phyloP scores from a whole-genome alignment of 2,329 filamentous ascomycete species.

The Beauveria sp. region DNA sequence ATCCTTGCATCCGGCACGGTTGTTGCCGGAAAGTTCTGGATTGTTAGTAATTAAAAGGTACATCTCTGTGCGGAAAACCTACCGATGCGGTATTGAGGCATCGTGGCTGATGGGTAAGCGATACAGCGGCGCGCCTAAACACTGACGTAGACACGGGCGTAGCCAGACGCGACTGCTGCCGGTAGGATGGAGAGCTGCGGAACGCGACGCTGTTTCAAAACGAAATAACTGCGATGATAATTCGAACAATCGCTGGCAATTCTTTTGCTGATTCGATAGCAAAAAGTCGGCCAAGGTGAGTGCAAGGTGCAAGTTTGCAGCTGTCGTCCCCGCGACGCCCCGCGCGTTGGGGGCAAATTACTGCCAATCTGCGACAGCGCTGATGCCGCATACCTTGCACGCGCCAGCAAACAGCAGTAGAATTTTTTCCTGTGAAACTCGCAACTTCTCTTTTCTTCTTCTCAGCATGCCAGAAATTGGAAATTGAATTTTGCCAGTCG shows the following conservation, averaged over 20 bases:
- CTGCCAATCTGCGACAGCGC: not conserved
- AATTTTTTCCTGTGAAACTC: not conserved
- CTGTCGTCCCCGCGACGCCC: not conserved
- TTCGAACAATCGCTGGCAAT: not conserved
- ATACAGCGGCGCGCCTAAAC: not conserved
- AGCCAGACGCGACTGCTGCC: not conserved
- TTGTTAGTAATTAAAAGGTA: slow-evolving; percentile 6
- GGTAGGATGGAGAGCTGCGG: not conserved
- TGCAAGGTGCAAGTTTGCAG: slow-evolving; percentile 3
- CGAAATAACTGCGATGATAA: not conserved
- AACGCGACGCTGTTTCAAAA: not conserved
- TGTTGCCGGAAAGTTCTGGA: slow-evolving; percentile 63
- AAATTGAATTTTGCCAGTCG: no score
- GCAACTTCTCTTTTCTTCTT: no score
- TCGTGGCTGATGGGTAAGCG: slow-evolving; percentile 18
- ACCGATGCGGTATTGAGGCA: slow-evolving; percentile 43
- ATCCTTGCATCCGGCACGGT: slow-evolving; percentile 68
- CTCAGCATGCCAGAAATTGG: no score
- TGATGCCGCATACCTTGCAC: not conserved
- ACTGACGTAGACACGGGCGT: not conserved
- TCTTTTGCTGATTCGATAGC: not conserved
- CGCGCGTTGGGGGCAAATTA: not conserved
- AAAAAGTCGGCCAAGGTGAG: not conserved
- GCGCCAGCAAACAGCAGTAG: not conserved
- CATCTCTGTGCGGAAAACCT: slow-evolving; percentile 17